Evolutionary conservation across 139 green algal genomes (phyloP), one percentile per base, ranked within the genome.

Genomic region (Chlorella ohadii): DNA sequence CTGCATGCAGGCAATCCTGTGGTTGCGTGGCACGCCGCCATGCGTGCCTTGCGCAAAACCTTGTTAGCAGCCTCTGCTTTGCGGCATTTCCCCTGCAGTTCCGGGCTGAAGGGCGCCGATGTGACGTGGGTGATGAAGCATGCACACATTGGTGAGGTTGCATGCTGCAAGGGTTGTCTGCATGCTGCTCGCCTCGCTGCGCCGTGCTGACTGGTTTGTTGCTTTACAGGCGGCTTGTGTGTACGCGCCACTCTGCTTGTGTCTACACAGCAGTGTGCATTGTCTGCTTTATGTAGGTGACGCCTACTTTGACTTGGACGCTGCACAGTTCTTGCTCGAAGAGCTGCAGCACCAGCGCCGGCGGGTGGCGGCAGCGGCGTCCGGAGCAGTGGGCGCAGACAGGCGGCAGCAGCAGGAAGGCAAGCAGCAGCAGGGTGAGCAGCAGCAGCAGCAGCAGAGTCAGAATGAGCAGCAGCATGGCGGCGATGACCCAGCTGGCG

Each of bases 281-380:
- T 9, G 44, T 51, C 44, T 9, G 6, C 9, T 6, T 9, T 9
- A 51, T 51, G 59, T 59, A 82, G 76, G 94, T 0, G 95, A 98
- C 80, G 93, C 95, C 1, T 96, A 98, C 80, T 97, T 98, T 68
- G 95, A 98, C 67, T 33, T 86, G 7, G 94, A 98, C 68, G 94
- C 93, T 16, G 94, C 94, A 1, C 34, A 85, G 13, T 97, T 97
- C 76, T 74, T 98, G 71, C 81, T 95, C 66, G 68, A 84, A 20
- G 78, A 93, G 64, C 81, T 95, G 70, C 36, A 59, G 31, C 31
- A 34, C 20, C 78, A 84, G 41, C 41, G n/a, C n/a, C n/a, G 63
- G 5, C 23, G 34, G 36, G 81, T 19, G 74, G 63, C 64, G 44
- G 83, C 28, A 20, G 61, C 65, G 78, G 33, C 74, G 61, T 64